phyloP scores from a whole-genome alignment of 2,329 filamentous ascomycete genomes.

The Calonectria henricotiae region DNA sequence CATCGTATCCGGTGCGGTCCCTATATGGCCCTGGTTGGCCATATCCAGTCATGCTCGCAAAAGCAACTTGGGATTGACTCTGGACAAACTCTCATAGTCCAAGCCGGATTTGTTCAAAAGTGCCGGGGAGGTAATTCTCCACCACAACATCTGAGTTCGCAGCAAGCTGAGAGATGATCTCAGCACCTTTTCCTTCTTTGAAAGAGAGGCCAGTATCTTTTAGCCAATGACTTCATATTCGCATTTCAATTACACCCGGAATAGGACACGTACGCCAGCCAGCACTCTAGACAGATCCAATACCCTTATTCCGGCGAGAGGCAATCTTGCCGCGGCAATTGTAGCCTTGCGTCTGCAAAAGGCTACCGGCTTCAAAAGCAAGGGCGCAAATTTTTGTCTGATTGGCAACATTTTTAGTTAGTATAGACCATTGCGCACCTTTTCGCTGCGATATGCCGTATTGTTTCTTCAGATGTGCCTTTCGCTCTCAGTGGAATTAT shows the following conservation, averaged over 20 bases:
- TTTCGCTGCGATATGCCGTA: too few species aligned
- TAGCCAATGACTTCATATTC: not conserved
- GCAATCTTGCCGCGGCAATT: not conserved
- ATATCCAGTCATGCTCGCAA: slow-evolving; percentile 11
- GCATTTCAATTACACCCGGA: not conserved
- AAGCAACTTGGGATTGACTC: not conserved
- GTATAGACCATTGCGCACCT: not conserved
- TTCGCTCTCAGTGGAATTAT: not conserved
- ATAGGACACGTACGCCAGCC: not conserved
- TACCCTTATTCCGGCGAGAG: slow-evolving; percentile 1
- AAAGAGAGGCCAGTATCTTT: not conserved
- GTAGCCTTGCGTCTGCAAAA: not conserved
- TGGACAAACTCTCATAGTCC: slow-evolving; percentile 1
- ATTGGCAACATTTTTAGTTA: not conserved
- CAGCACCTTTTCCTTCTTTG: not conserved
- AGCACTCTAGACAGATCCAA: slow-evolving; percentile 8
- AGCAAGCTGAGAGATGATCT: slow-evolving; percentile 4
- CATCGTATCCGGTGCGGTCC: slow-evolving; percentile 1
- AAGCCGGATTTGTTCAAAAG: slow-evolving; percentile 11
- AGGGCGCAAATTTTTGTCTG: not conserved
- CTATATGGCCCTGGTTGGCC: slow-evolving; percentile 8
- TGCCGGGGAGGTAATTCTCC: slow-evolving; percentile 6
- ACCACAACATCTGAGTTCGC: not conserved
- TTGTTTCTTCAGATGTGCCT: not conserved
- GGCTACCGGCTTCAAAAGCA: not conserved